A percentile compares a stretch with the other conserved stretches of the same genome.
phyloP scores from a whole-genome alignment of 129 eudicot genomes.

The Gnaphalium uliginosum region DNA sequence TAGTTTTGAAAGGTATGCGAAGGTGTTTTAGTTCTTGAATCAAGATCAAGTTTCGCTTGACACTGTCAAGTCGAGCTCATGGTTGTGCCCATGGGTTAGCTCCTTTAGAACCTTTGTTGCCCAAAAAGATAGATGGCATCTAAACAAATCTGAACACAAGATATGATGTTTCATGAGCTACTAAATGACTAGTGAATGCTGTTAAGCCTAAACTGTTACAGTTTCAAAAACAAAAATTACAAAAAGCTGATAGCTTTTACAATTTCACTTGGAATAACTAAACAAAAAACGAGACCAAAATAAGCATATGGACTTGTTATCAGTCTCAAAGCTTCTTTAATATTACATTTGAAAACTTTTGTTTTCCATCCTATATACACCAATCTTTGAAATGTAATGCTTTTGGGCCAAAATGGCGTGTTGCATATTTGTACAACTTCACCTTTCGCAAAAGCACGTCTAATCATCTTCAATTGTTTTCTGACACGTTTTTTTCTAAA shows the following conservation, averaged over 20 bases:
- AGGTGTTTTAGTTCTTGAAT: neutral
- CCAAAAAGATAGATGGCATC: neutral
- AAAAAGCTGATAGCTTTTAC: slow-evolving; percentile 24
- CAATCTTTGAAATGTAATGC: slow-evolving; percentile 46
- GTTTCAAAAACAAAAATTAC: neutral
- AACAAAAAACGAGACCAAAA: slow-evolving; percentile 10
- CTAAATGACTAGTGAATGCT: neutral
- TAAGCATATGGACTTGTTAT: slow-evolving; percentile 28
- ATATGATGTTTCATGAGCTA: neutral
- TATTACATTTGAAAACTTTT: slow-evolving; percentile 8
- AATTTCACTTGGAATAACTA: neutral
- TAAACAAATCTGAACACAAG: neutral
- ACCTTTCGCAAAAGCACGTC: slow-evolving; percentile 45
- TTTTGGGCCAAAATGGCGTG: slow-evolving; percentile 54
- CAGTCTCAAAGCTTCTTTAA: slow-evolving; percentile 35
- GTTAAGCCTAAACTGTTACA: neutral
- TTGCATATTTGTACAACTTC: slow-evolving; percentile 79
- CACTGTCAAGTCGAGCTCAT: neutral
- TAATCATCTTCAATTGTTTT: slow-evolving; percentile 21
- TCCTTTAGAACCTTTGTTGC: too few species aligned
- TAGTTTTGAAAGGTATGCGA: neutral
- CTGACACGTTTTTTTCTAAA: neutral
- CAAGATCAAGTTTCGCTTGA: too few species aligned
- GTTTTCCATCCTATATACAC: slow-evolving; percentile 34
- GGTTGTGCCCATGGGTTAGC: neutral